Evolutionary conservation across 2,329 filamentous ascomycete genomes (phyloP).

Genomic region (Aspergillus viridinutans): DNA sequence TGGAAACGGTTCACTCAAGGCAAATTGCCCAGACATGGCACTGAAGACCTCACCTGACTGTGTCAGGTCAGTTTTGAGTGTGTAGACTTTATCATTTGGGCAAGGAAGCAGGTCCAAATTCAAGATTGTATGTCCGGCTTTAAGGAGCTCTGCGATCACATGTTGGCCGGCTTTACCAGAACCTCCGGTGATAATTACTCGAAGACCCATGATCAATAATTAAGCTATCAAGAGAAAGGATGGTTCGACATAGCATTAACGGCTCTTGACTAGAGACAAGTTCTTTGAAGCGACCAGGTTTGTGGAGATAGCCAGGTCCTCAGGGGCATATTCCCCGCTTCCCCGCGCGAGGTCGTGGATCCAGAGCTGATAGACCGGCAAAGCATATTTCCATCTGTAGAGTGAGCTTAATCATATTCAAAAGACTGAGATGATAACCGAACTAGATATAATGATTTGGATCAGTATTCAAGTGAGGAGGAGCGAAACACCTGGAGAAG

Average conservation of each 20-base stretch:
- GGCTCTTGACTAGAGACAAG: not conserved
- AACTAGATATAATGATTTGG: not conserved
- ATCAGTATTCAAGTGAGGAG: not conserved
- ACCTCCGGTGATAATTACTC: slow-evolving; percentile 53
- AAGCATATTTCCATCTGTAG: not conserved
- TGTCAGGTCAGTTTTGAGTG: slow-evolving; percentile 54
- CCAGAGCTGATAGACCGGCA: not conserved
- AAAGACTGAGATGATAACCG: not conserved
- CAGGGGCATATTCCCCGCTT: not conserved
- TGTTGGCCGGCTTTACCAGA: slow-evolving; percentile 54
- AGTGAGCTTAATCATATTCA: not conserved
- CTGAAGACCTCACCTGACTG: slow-evolving; percentile 55
- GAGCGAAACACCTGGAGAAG: not conserved
- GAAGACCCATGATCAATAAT: slow-evolving; percentile 28
- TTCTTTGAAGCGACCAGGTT: not conserved
- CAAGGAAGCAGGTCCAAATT: slow-evolving; percentile 53
- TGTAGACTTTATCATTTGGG: slow-evolving; percentile 47
- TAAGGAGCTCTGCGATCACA: slow-evolving; percentile 51
- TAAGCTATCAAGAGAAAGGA: not conserved
- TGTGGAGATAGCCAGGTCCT: not conserved
- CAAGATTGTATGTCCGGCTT: slow-evolving; percentile 49
- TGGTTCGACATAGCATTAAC: not conserved
- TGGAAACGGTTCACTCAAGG: slow-evolving; percentile 40
- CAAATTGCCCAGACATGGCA: slow-evolving; percentile 54
- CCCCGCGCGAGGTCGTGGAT: not conserved